Evolutionary conservation across 192 early-diverging fungal species (phyloP).

Genomic region (Chytriomyces hyalinus): DNA sequence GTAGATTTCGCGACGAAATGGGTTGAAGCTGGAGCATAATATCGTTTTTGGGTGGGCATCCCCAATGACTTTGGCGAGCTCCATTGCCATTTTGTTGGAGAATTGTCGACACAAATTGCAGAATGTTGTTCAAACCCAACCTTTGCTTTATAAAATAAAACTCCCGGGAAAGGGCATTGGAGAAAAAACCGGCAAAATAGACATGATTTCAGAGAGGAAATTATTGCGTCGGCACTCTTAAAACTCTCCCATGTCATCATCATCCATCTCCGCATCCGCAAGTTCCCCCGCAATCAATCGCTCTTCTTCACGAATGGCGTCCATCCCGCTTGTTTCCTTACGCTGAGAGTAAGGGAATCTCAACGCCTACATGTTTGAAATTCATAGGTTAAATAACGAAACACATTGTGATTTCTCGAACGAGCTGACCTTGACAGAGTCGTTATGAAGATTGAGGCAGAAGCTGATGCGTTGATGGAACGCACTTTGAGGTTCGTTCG

Average conservation of each 20-base stretch:
- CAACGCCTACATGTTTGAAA: conserved; percentile 70
- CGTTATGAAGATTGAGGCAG: conserved; percentile 96
- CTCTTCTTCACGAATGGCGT: conserved; percentile 84
- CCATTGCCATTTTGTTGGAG: conserved; percentile 52
- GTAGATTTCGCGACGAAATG: conserved; percentile 55
- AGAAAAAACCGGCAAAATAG: neutral
- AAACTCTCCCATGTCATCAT: conserved; percentile 70
- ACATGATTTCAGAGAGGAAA: neutral
- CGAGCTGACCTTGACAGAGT: conserved; percentile 80
- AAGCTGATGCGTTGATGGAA: conserved; percentile 95
- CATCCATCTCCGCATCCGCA: conserved; percentile 82
- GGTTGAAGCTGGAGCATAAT: conserved; percentile 59
- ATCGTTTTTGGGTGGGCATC: conserved; percentile 63
- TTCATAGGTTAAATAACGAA: neutral
- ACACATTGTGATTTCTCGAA: no score
- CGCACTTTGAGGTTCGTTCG: conserved; percentile 93
- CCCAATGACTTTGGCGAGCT: conserved; percentile 51
- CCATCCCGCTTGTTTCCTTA: conserved; percentile 81
- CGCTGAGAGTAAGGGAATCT: conserved; percentile 90
- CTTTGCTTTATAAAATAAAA: no score
- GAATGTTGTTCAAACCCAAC: no score
- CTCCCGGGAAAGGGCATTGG: neutral
- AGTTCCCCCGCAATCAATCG: conserved; percentile 92
- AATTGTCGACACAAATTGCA: no score
- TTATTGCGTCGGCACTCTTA: conserved; percentile 8